A percentile compares a stretch with the other conserved stretches of the same genome.
phyloP scores from a whole-genome alignment of 371 early-diverging fungal genomes.

The Nematocida major region DNA sequence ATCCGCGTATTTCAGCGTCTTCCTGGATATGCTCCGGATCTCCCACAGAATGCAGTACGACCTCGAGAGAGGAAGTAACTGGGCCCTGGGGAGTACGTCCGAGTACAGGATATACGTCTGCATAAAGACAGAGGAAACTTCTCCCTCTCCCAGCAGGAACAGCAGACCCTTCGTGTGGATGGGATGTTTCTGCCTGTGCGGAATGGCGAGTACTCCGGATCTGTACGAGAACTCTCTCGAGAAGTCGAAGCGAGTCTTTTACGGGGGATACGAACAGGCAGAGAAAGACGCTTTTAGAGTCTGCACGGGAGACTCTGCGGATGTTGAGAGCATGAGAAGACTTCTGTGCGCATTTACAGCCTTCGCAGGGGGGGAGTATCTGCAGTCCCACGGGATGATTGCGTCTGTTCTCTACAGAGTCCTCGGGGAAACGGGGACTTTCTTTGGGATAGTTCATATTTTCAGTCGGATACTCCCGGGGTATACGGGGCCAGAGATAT shows the following conservation, averaged over 20 bases:
- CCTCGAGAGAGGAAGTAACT: background rate
- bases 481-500: constrained; percentile 37
- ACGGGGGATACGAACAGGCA: constrained; percentile 9
- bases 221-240: background rate
- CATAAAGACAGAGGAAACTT: background rate
- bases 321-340: background rate
- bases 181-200: constrained; percentile 24
- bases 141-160: background rate
- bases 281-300: constrained; percentile 28
- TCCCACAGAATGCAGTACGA: background rate
- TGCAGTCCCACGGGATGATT: constrained; percentile 41
- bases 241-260: background rate
- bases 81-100: background rate
- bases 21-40: constrained; percentile 32
- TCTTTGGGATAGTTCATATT: constrained; percentile 27
- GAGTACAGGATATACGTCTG: constrained; percentile 36
- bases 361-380: constrained; percentile 4
- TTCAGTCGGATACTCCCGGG: constrained; percentile 32
- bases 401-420: constrained; percentile 17
- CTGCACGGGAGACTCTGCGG: background rate
- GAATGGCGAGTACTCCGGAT: background rate
- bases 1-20: constrained; percentile 6
- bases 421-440: constrained; percentile 23
- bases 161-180: constrained; percentile 45
- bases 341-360: constrained; percentile 24